Evolutionary conservation across 164 flowering plant genomes (phyloP), one percentile per base, ranked within the genome.

Genomic region (Aristolochia fimbriata): DNA sequence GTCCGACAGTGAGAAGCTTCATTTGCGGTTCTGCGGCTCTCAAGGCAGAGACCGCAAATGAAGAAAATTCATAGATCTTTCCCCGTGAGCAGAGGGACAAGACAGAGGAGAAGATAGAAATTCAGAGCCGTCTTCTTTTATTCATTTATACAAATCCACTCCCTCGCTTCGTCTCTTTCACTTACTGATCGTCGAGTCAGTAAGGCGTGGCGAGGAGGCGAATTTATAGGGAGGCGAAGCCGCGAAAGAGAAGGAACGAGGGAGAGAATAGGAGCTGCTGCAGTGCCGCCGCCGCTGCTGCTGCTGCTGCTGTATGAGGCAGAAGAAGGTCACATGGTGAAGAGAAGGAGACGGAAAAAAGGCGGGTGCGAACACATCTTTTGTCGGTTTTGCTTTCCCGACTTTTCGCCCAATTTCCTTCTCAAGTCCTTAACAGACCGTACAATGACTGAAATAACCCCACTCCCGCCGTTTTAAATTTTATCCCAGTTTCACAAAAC

Each of bases 31-130:
- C 57, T 54, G 27, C 57, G 33, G 20, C 14, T 54, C 57, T 24
- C 27, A 54, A 15, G 17, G 57, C 57, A 24, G 57, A 54, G 57
- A 15, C 57, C 57, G 57, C 27, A 22, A 22, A 24, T 22, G 57
- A 24, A 54, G 31, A 54, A 25, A 25, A 54, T 11, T 6, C 57
- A 54, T 54, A 25, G 57, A 54, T 5, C 27, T 7, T 53, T 24
- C 57, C 33, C 8, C 8, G 15, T 27, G 30, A 4, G 57, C 16
- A 25, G 33, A 15, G 1, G 1, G 30, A 25, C 30, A 24, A 25
- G 57, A 54, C 53, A 37, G 43, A 37, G 37, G 7, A 37, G 12
- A 7, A 37, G 43, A 37, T 7, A 37, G 3, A 49, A 49, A 5
- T 49, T 20, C 52, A 49, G 52, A 20, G 52, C 22, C 22, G 19